Percentiles rank a stretch among this genome's conserved stretches.
These are phyloP conservation scores for Diospyros lotus DNA, from an alignment of 148 eudicot species.

Conservation along the genomic window DNA sequence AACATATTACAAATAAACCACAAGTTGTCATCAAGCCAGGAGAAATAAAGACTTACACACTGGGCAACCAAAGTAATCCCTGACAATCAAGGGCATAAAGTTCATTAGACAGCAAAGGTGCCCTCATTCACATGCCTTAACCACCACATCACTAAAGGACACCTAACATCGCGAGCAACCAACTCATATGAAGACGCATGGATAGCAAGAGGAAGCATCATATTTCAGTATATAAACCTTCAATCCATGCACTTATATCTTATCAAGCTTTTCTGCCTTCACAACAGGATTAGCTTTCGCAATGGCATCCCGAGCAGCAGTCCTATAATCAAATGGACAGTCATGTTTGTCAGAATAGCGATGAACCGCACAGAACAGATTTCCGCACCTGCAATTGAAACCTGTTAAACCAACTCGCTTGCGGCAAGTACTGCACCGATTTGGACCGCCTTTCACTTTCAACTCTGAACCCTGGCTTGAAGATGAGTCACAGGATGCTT, in stretches of 20 bases:
- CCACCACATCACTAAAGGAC: slow-evolving; percentile 3
- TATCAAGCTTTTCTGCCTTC: not conserved
- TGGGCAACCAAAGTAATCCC: not conserved
- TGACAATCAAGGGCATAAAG: not conserved
- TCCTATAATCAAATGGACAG: not conserved
- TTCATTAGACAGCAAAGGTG: not conserved
- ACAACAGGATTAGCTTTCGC: not conserved
- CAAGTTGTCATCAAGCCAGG: not conserved
- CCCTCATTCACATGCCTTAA: not conserved
- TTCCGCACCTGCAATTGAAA: slow-evolving; percentile 1
- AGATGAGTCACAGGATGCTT: not conserved
- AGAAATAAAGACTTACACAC: not conserved
- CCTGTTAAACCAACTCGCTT: slow-evolving; percentile 2
- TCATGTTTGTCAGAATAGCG: slow-evolving; percentile 1
- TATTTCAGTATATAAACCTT: not conserved
- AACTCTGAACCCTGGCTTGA: not conserved
- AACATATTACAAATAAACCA: not conserved
- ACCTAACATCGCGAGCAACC: not conserved
- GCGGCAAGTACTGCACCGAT: not conserved
- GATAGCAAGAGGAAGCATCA: not conserved
- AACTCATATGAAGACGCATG: not conserved
- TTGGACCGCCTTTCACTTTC: not conserved
- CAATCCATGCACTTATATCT: not conserved
- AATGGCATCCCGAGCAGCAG: not conserved
- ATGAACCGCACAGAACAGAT: not conserved